Percentiles rank a stretch among this genome's conserved stretches.
phyloP scores from a whole-genome alignment of 2,329 filamentous ascomycete species.

The Xylariomycetidae sp. region DNA sequence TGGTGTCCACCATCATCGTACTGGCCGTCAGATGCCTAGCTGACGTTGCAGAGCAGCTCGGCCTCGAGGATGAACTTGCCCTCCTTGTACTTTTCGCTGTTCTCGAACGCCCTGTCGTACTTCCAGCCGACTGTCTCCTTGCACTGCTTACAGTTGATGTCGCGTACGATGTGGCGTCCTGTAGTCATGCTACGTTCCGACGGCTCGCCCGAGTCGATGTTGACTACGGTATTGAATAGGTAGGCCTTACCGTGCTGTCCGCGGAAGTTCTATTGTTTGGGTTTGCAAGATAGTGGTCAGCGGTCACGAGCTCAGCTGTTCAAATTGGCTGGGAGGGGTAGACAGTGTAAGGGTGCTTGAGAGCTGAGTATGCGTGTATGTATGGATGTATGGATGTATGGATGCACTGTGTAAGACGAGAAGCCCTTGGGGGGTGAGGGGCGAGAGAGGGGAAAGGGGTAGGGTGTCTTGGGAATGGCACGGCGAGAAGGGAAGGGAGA shows the following conservation, averaged over 20 bases:
- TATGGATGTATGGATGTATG: neutral
- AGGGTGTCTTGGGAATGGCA: too few species aligned
- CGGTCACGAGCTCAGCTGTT: too few species aligned
- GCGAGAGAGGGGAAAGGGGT: too few species aligned
- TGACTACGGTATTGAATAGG: slow-evolving; percentile 92
- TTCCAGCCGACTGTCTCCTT: slow-evolving; percentile 95
- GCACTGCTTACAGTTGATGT: slow-evolving; percentile 89
- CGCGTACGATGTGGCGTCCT: slow-evolving; percentile 86
- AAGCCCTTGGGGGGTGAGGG: too few species aligned
- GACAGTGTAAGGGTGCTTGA: slow-evolving; percentile 1
- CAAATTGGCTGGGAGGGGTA: too few species aligned
- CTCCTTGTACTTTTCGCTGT: slow-evolving; percentile 95
- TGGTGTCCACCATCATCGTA: too few species aligned
- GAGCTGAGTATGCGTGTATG: slow-evolving; percentile 1
- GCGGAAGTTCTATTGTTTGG: slow-evolving; percentile 78
- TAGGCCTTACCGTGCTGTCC: slow-evolving; percentile 98
- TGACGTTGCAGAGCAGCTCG: slow-evolving; percentile 79
- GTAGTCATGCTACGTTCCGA: slow-evolving; percentile 98
- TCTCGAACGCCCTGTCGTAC: slow-evolving; percentile 95
- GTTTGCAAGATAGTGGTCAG: neutral
- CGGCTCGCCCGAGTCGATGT: slow-evolving; percentile 77
- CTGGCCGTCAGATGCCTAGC: slow-evolving; percentile 37
- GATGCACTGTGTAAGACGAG: neutral
- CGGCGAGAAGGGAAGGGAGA: slow-evolving; percentile 6
- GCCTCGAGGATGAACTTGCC: slow-evolving; percentile 96